Evolutionary conservation across 2,329 filamentous ascomycete species (phyloP).

Genomic region (Fusarium verticillioides): DNA sequence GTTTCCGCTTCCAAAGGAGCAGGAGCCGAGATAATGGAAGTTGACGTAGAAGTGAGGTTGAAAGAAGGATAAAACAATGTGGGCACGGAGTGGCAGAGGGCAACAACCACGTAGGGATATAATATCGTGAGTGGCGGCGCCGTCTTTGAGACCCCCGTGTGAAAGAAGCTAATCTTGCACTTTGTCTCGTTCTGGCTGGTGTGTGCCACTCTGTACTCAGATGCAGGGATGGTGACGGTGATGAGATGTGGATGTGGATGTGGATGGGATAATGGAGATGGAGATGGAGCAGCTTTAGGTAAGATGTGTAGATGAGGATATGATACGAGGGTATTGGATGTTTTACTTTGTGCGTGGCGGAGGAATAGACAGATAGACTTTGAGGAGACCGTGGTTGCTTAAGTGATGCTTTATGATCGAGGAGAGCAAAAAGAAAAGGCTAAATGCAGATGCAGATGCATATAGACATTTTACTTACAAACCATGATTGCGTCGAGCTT

Average conservation of each 20-base stretch:
- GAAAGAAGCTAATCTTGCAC: slow-evolving; percentile 31
- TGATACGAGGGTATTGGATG: background rate
- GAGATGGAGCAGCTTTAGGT: slow-evolving; percentile 8
- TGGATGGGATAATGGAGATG: slow-evolving; percentile 2
- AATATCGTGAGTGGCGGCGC: slow-evolving; percentile 38
- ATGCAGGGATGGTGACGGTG: slow-evolving; percentile 26
- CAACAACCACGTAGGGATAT: background rate
- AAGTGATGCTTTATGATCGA: background rate
- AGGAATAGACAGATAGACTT: background rate
- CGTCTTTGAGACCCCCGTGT: background rate
- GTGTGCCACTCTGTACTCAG: slow-evolving; percentile 21
- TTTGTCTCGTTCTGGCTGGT: slow-evolving; percentile 33
- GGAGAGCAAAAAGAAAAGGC: slow-evolving; percentile 3
- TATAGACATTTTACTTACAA: slow-evolving; percentile 25
- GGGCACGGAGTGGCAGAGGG: slow-evolving; percentile 6
- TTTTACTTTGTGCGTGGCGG: background rate
- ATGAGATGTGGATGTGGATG: background rate
- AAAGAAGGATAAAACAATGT: slow-evolving; percentile 12
- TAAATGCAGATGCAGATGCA: background rate
- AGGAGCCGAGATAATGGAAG: background rate
- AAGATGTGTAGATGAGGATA: slow-evolving; percentile 3
- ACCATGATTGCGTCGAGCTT: slow-evolving; percentile 20
- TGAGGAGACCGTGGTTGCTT: background rate
- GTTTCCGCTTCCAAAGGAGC: slow-evolving; percentile 3
- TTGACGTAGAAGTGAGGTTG: slow-evolving; percentile 12